These are phyloP conservation scores for Fragaria ananassa DNA, from an alignment of 306 rosid genomes.

Conservation along the genomic window DNA sequence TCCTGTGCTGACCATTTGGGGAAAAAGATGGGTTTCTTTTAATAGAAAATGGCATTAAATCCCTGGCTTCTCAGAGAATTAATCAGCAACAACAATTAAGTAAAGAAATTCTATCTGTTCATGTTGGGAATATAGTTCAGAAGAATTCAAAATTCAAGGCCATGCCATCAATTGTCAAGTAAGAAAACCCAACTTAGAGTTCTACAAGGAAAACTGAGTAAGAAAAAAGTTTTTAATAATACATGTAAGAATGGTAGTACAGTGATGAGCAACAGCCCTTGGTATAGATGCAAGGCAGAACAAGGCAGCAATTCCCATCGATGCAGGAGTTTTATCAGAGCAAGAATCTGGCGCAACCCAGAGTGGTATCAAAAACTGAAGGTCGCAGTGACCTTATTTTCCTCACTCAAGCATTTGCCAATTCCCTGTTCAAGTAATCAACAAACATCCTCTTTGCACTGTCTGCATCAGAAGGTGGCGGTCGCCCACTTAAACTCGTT, in stretches of 20 bases:
- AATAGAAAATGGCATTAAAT: background rate
- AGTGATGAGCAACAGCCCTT: background rate
- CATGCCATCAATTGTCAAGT: background rate
- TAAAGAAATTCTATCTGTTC: background rate
- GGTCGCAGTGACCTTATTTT: background rate
- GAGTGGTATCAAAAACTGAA: background rate
- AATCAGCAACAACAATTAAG: background rate
- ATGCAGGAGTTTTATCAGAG: background rate
- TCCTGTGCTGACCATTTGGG: background rate
- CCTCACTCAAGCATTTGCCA: slow-evolving; percentile 56
- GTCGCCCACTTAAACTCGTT: slow-evolving; percentile 83
- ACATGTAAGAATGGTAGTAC: background rate
- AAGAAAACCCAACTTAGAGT: slow-evolving; percentile 1
- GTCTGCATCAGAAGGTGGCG: slow-evolving; percentile 84
- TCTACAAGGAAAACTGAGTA: background rate
- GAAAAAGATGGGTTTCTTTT: background rate
- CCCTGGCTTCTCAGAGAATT: background rate
- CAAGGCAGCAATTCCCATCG: background rate
- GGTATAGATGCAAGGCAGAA: background rate
- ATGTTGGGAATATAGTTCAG: background rate
- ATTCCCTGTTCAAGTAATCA: slow-evolving; percentile 92
- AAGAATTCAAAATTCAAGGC: background rate
- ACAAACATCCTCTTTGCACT: slow-evolving; percentile 93
- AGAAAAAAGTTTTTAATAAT: background rate
- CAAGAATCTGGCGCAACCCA: background rate